phyloP scores from a whole-genome alignment of 768 basidiomycete genomes.

The Amanita rubescens region DNA sequence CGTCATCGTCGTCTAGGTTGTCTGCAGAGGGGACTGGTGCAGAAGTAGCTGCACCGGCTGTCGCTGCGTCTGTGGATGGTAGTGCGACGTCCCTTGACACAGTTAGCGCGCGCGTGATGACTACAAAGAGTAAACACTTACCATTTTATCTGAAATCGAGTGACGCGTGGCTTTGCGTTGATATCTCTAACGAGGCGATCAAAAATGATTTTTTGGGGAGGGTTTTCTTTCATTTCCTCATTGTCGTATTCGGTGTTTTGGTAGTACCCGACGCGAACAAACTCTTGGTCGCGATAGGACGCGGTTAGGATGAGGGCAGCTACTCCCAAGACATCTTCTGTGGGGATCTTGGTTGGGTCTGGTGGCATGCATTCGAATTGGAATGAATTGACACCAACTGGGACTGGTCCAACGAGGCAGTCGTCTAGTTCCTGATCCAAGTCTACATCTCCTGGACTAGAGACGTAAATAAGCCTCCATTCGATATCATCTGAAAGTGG shows the following conservation, averaged over 20 bases:
- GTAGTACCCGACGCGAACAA: conserved; percentile 99
- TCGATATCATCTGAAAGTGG: conserved; percentile 92
- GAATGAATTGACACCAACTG: conserved; percentile 94
- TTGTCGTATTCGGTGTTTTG: conserved; percentile 99
- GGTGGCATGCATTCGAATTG: conserved; percentile 91
- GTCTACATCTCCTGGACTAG: conserved; percentile 84
- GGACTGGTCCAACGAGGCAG: conserved; percentile 96
- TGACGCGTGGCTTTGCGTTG: conserved; percentile 88
- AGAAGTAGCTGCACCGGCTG: conserved; percentile 59
- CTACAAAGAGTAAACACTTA: conserved; percentile 25
- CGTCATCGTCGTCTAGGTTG: conserved; percentile 41
- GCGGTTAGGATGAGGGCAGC: conserved; percentile 96
- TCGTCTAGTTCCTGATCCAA: conserved; percentile 97
- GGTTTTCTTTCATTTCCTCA: conserved; percentile 78
- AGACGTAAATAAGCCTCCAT: conserved; percentile 97
- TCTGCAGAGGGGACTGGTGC: conserved; percentile 71
- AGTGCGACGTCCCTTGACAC: conserved; percentile 55
- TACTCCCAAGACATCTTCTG: conserved; percentile 90
- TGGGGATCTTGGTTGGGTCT: conserved; percentile 74
- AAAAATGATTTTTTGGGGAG: conserved; percentile 62
- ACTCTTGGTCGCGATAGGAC: conserved; percentile 94
- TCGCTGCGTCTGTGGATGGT: conserved; percentile 33
- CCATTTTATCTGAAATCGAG: conserved; percentile 88
- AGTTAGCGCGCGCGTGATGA: conserved; percentile 1
- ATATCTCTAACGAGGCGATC: conserved; percentile 82